phyloP scores from a whole-genome alignment of 2,329 filamentous ascomycete species.

The Cladosporium sp. region DNA sequence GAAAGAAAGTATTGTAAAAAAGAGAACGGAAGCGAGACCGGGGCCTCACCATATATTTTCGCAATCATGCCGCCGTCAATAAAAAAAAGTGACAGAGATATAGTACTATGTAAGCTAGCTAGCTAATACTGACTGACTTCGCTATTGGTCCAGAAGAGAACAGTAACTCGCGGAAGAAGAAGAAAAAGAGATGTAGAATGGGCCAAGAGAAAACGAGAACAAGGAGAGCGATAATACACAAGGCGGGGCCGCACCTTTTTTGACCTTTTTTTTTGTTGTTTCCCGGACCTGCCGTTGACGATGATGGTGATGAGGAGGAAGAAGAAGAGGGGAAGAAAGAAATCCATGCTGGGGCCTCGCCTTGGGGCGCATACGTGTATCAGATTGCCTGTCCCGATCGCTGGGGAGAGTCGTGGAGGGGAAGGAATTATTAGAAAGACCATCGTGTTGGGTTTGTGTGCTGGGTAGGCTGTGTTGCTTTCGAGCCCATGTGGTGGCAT shows the following conservation, averaged over 20 bases:
- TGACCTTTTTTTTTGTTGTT: background rate
- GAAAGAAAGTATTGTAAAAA: background rate
- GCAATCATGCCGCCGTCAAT: background rate
- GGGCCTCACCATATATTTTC: conserved; percentile 16
- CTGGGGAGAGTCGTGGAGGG: background rate
- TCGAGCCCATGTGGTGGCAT: too few species aligned
- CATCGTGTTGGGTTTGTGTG: background rate
- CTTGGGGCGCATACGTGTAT: conserved; percentile 10
- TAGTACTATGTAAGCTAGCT: background rate
- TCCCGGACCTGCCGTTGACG: background rate
- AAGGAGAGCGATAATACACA: conserved; percentile 5
- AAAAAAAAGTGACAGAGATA: background rate
- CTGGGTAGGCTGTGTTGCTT: background rate
- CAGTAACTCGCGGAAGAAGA: background rate
- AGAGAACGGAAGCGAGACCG: background rate
- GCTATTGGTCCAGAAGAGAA: background rate
- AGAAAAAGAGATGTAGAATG: too few species aligned
- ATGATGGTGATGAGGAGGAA: background rate
- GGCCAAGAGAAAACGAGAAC: background rate
- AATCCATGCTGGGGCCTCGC: background rate
- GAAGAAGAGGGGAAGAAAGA: background rate
- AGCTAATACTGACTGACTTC: background rate
- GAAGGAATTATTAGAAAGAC: background rate
- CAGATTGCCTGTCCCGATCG: conserved; percentile 5
- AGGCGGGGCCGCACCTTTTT: conserved; percentile 2